phyloP scores from a whole-genome alignment of 257 asterid species.

The Paulownia fortunei region DNA sequence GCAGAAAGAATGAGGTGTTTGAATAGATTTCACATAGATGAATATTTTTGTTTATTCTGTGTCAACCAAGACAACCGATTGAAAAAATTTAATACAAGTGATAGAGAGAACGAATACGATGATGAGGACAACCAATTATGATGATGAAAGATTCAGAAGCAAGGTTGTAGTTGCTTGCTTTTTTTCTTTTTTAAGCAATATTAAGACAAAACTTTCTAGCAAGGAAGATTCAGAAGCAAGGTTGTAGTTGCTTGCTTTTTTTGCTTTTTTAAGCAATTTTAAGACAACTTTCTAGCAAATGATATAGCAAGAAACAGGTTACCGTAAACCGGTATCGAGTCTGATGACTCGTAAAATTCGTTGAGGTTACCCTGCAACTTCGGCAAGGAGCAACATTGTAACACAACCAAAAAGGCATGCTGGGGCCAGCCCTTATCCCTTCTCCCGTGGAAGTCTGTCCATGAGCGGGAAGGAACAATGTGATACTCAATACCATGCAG shows the following conservation, averaged over 20 bases:
- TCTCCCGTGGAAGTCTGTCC: no score
- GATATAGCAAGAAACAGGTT: no score
- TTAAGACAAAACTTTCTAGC: not conserved
- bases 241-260: not conserved
- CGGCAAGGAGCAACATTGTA: no score
- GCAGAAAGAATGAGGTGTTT: not conserved
- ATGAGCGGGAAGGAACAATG: no score
- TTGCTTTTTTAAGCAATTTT: not conserved
- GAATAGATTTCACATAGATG: slow-evolving; percentile 21
- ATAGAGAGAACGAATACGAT: slow-evolving; percentile 25
- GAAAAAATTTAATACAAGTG: slow-evolving; percentile 15
- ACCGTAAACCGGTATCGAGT: no score
- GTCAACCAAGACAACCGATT: not conserved
- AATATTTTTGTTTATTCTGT: not conserved
- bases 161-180: not conserved
- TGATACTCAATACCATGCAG: no score
- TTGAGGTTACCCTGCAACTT: no score
- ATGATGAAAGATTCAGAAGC: slow-evolving; percentile 26
- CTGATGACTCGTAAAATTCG: no score
- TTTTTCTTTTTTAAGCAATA: not conserved
- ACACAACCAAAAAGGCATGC: no score
- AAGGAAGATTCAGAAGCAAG: slow-evolving; percentile 26
- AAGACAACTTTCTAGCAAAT: no score
- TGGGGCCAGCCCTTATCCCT: no score
- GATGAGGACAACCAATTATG: slow-evolving; percentile 32